A percentile compares a stretch with the other conserved stretches of the same genome.
phyloP scores from a whole-genome alignment of 2,329 filamentous ascomycete genomes.

The Stagonosporopsis rhizophila region DNA sequence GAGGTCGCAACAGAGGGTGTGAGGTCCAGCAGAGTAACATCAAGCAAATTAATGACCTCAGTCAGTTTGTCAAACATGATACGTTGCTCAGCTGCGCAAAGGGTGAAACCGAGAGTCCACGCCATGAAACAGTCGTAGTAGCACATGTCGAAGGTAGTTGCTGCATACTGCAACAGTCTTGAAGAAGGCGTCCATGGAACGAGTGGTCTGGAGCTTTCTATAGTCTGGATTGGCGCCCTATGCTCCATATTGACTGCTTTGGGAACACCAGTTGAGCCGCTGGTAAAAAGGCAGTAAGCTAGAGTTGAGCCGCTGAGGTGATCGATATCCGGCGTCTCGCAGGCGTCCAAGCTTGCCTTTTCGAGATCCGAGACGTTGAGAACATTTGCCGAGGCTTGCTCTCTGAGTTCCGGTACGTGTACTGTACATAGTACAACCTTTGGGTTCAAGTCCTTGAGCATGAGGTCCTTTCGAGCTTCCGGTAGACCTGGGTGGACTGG shows the following conservation, averaged over 20 bases:
- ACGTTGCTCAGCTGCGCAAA: conserved; percentile 50
- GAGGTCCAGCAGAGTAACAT: conserved; percentile 51
- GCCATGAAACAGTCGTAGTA: conserved; percentile 57
- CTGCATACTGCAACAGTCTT: conserved; percentile 53
- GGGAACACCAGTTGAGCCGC: conserved; percentile 53
- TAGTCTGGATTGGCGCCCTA: conserved; percentile 50
- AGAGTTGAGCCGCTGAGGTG: conserved; percentile 39
- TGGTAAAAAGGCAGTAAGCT: conserved; percentile 55
- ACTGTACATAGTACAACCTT: conserved; percentile 37
- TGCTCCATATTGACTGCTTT: conserved; percentile 56
- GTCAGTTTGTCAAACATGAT: conserved; percentile 50
- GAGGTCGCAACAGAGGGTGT: conserved; percentile 53
- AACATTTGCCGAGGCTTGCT: conserved; percentile 6
- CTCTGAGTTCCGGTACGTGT: background rate
- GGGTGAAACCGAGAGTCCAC: conserved; percentile 53
- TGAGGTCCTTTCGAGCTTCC: conserved; percentile 42
- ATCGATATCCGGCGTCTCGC: conserved; percentile 35
- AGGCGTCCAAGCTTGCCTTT: conserved; percentile 5
- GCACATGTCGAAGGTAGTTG: conserved; percentile 56
- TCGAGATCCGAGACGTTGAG: conserved; percentile 29
- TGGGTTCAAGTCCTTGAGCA: conserved; percentile 44
- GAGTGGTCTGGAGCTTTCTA: conserved; percentile 47
- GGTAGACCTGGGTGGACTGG: conserved; percentile 48
- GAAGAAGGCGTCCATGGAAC: conserved; percentile 51
- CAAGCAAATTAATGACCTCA: conserved; percentile 43